Conservation (phyloP, 2,329 filamentous ascomycete species). For the Nothophoma quercina region DNA sequence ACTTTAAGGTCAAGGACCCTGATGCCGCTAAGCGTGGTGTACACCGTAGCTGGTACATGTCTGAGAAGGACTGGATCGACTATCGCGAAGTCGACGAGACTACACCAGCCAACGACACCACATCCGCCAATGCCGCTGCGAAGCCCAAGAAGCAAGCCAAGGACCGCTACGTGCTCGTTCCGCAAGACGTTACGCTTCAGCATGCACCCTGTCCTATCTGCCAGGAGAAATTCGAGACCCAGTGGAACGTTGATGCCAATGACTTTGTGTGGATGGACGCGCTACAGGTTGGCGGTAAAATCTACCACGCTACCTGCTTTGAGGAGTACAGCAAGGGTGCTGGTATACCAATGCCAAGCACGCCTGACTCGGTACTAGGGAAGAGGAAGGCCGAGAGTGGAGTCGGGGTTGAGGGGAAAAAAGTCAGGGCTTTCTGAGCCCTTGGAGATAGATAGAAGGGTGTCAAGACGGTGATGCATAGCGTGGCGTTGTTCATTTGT, state of each 20-base stretch:
- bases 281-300: constrained; percentile 75
- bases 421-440: constrained; percentile 36
- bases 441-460: background rate
- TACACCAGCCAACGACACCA: constrained; percentile 44
- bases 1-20: constrained; percentile 90
- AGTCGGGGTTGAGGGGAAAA: constrained; percentile 39
- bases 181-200: constrained; percentile 75
- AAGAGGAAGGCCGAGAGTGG: constrained; percentile 46
- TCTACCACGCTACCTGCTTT: constrained; percentile 91
- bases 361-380: constrained; percentile 47
- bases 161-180: constrained; percentile 80
- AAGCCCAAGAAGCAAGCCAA: constrained; percentile 62
- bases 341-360: constrained; percentile 42
- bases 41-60: constrained; percentile 93
- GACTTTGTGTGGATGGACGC: constrained; percentile 98
- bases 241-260: constrained; percentile 90
- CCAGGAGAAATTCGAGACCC: constrained; percentile 91
- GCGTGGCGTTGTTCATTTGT: constrained; percentile 19
- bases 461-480: constrained; percentile 19
- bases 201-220: constrained; percentile 91
- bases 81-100: constrained; percentile 79
- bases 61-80: constrained; percentile 93
- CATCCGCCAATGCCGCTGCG: constrained; percentile 49
- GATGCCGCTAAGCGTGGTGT: constrained; percentile 87
- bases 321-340: constrained; percentile 63